Evolutionary conservation across 2,329 filamentous ascomycete genomes (phyloP).

Genomic region (Penicillium freii): DNA sequence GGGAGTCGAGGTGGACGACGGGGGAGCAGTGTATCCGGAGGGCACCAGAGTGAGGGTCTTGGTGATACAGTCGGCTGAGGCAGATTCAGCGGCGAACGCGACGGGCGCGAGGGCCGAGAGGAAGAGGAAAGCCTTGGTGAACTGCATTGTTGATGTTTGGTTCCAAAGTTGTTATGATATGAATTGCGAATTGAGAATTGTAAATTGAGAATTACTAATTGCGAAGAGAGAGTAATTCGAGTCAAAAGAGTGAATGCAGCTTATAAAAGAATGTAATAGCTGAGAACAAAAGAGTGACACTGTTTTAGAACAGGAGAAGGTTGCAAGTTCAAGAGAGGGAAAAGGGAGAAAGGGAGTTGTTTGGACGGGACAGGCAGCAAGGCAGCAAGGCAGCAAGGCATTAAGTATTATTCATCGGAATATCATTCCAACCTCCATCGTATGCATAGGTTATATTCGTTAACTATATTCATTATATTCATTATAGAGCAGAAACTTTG

Average conservation of each 20-base stretch:
- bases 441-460: too few species aligned
- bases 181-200: background rate
- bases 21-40: constrained; percentile 21
- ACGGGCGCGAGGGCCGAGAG: constrained; percentile 30
- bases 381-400: background rate
- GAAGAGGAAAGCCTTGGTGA: constrained; percentile 35
- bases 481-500: too few species aligned
- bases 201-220: background rate
- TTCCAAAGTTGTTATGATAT: constrained; percentile 1
- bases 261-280: constrained; percentile 35
- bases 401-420: too few species aligned
- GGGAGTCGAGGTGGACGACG: constrained; percentile 23
- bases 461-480: too few species aligned
- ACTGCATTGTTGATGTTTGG: constrained; percentile 29
- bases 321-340: background rate
- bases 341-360: background rate
- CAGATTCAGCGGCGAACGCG: constrained; percentile 28
- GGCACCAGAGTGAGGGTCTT: constrained; percentile 30
- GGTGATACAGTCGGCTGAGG: constrained; percentile 20
- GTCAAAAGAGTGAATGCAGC: constrained; percentile 34
- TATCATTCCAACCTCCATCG: too few species aligned
- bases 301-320: constrained; percentile 20
- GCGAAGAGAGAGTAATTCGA: background rate
- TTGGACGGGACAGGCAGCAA: background rate
- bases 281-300: constrained; percentile 27